phyloP scores from a whole-genome alignment of 164 flowering plant genomes.

The Protea cynaroides region DNA sequence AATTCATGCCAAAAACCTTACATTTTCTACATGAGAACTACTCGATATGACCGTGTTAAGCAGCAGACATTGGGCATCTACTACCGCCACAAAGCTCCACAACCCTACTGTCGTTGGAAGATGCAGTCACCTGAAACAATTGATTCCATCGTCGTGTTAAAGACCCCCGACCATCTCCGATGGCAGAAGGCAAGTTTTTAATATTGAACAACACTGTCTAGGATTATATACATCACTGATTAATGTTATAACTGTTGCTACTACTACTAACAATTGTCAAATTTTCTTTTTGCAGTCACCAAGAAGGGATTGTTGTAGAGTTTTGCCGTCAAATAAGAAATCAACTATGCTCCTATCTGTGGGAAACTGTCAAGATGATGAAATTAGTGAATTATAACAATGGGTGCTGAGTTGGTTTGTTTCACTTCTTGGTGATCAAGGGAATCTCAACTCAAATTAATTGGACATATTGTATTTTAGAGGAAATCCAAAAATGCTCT shows the following conservation, averaged over 20 bases:
- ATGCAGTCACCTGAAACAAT: conserved; percentile 50
- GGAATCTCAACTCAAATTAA: background rate
- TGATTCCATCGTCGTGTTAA: conserved; percentile 45
- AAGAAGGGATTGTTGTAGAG: conserved; percentile 79
- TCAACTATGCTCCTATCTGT: conserved; percentile 44
- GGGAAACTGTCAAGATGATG: conserved; percentile 47
- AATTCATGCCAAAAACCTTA: conserved; percentile 65
- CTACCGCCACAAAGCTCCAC: conserved; percentile 13
- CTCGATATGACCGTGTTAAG: conserved; percentile 28
- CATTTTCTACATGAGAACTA: conserved; percentile 34
- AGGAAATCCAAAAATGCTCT: background rate
- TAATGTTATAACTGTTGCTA: background rate
- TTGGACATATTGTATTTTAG: background rate
- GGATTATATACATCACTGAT: background rate
- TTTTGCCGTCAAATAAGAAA: conserved; percentile 37
- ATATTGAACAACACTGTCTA: background rate
- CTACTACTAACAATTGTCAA: background rate
- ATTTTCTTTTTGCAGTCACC: conserved; percentile 53
- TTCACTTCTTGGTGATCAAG: background rate
- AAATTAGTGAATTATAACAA: conserved; percentile 35
- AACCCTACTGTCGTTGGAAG: conserved; percentile 68
- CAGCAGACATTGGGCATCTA: conserved; percentile 39
- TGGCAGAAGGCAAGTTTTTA: conserved; percentile 51
- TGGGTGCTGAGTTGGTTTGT: background rate
- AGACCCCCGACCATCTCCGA: conserved; percentile 52